phyloP scores from a whole-genome alignment of 106 monocot genomes.

The Acorus calamus region DNA sequence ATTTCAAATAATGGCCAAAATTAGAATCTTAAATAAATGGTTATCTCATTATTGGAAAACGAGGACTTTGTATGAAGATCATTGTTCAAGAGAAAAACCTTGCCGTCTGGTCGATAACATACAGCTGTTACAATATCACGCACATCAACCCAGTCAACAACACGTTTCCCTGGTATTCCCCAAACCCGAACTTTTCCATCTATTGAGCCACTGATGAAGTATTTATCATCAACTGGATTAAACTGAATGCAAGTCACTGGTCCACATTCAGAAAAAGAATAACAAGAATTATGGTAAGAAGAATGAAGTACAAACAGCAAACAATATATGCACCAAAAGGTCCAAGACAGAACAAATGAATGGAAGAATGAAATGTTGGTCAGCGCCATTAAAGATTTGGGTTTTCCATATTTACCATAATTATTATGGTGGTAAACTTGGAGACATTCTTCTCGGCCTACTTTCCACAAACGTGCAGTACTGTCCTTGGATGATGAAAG shows the following conservation, averaged over 20 bases:
- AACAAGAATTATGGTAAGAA: neutral
- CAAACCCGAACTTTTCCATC: constrained; percentile 92
- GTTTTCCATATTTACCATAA: constrained; percentile 41
- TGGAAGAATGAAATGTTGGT: too few relatives aligned
- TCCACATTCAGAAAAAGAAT: constrained; percentile 2
- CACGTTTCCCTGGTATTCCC: constrained; percentile 40
- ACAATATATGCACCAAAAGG: neutral
- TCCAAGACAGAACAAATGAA: too few relatives aligned
- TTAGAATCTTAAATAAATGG: too few relatives aligned
- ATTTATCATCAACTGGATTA: constrained; percentile 58
- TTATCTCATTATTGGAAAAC: too few relatives aligned
- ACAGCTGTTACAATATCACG: constrained; percentile 68
- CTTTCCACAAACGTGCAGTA: constrained; percentile 85
- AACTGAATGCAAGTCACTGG: constrained; percentile 89
- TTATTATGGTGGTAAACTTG: constrained; percentile 61
- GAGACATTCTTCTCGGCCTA: constrained; percentile 57
- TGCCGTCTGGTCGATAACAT: constrained; percentile 63
- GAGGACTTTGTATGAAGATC: too few relatives aligned
- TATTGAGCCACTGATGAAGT: constrained; percentile 84
- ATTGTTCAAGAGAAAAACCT: constrained; percentile 24
- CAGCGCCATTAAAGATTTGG: too few relatives aligned
- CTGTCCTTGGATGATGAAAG: constrained; percentile 80
- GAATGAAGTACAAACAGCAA: neutral
- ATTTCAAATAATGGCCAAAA: too few relatives aligned
- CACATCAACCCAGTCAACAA: constrained; percentile 71